phyloP scores from a whole-genome alignment of 2,329 filamentous ascomycete species.

The Alternaria solani region DNA sequence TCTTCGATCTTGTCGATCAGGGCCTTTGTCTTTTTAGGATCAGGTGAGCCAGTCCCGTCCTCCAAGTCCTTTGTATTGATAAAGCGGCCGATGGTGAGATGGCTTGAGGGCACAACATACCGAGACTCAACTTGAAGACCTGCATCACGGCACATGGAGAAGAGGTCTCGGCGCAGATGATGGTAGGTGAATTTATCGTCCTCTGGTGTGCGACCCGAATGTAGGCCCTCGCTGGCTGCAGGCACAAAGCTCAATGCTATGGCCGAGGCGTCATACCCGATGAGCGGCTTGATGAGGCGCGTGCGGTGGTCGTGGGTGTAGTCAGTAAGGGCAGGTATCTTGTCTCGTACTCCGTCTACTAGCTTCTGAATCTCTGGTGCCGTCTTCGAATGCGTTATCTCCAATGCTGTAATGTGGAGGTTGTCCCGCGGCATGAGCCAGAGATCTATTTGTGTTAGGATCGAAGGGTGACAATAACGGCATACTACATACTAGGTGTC shows the following conservation, averaged over 20 bases:
- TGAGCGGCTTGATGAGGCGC: slow-evolving; percentile 79
- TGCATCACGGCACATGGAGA: slow-evolving; percentile 65
- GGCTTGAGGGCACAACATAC: slow-evolving; percentile 88
- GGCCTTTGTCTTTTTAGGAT: slow-evolving; percentile 64
- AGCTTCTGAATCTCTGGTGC: slow-evolving; percentile 71
- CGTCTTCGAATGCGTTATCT: slow-evolving; percentile 82
- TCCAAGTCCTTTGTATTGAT: slow-evolving; percentile 69
- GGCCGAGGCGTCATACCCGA: slow-evolving; percentile 86
- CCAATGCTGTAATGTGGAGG: slow-evolving; percentile 86
- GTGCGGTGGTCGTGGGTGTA: slow-evolving; percentile 73
- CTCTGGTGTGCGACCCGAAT: slow-evolving; percentile 46
- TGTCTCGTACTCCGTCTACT: slow-evolving; percentile 64
- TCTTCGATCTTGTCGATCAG: slow-evolving; percentile 76
- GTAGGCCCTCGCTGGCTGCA: slow-evolving; percentile 67
- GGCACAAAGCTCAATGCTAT: slow-evolving; percentile 89
- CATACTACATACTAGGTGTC: slow-evolving; percentile 69
- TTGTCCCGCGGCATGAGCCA: slow-evolving; percentile 85
- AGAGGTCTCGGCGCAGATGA: slow-evolving; percentile 84
- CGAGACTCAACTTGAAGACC: slow-evolving; percentile 77
- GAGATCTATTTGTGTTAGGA: slow-evolving; percentile 62
- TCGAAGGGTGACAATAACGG: neutral
- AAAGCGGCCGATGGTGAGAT: slow-evolving; percentile 87
- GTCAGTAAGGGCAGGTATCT: slow-evolving; percentile 68
- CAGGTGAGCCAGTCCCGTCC: slow-evolving; percentile 52
- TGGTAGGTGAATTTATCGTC: slow-evolving; percentile 84